Percentiles rank a stretch among this genome's conserved stretches.
Evolutionary conservation across 192 early-diverging fungal species (phyloP).

Genomic region (Haplosporangium gracile): DNA sequence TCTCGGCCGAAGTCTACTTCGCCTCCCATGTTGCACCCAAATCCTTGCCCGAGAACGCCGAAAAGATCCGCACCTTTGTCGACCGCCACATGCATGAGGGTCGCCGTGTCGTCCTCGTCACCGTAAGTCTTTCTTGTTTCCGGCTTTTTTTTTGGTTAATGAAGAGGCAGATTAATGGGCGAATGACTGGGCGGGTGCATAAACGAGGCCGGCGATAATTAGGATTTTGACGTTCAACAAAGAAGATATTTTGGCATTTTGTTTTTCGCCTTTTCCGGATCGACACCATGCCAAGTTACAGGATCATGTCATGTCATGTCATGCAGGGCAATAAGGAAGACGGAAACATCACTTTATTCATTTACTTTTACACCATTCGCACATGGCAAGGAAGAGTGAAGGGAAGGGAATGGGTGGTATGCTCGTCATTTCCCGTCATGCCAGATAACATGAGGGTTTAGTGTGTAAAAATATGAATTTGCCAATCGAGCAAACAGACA

Average conservation of each 20-base stretch:
- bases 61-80: slow-evolving; percentile 71
- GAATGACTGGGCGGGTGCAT: too few relatives aligned
- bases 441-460: not conserved
- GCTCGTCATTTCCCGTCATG: slow-evolving; percentile 24
- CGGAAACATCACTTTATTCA: not conserved
- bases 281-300: not conserved
- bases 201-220: not conserved
- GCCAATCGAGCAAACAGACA: not conserved
- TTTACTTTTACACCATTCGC: not conserved
- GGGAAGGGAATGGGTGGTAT: not conserved
- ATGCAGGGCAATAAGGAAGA: not conserved
- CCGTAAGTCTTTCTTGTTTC: slow-evolving; percentile 62
- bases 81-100: slow-evolving; percentile 59
- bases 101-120: slow-evolving; percentile 88
- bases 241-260: not conserved
- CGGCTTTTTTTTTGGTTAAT: not conserved
- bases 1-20: slow-evolving; percentile 80
- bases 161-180: not conserved
- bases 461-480: not conserved
- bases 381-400: not conserved
- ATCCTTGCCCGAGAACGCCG: slow-evolving; percentile 70
- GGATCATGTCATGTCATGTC: not conserved
- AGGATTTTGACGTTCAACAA: not conserved
- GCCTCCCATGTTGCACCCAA: slow-evolving; percentile 74
- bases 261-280: slow-evolving; percentile 3